Evolutionary conservation across 306 rosid species (phyloP), one percentile per base, ranked within the genome.

Genomic region (Citrullus mucosospermus): DNA sequence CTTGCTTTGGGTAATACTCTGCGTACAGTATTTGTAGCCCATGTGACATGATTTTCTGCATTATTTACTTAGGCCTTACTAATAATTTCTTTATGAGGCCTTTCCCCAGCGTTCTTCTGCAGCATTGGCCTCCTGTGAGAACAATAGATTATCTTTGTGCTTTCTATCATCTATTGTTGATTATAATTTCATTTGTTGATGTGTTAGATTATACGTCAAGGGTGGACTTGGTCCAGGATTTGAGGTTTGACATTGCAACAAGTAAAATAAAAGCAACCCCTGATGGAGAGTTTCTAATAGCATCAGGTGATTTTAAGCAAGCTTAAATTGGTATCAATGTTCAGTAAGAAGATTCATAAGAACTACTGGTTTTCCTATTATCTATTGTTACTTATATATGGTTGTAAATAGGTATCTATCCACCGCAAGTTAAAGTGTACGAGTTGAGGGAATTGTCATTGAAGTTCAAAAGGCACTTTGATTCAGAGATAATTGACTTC

Each of bases 401-500:
- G 15, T 68, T 87, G 85, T 85, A 56, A 70, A 79, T 72, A 89
- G 98, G 98, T 83, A 91, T 93, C 55, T 94, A 94, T 85, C 98
- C 98, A 8, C 97, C 98, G 6, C 98, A 94, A 85, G 89, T 92
- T 50, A 94, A 94, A 81, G 96, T 89, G 51, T 94, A 94, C 6
- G 97, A 90, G 88, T 87, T 92, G 28, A 84, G 92, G 82, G 89
- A 94, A 77, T 87, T 94, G 20, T 84, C 97, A 2, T 77, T 94
- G 88, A 94, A 94, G 95, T 94, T 92, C 63, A 96, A 92, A 80
- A 85, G 97, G 80, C 98, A 94, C 86, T 87, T 94, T 80, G 96
- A 94, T 75, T 90, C 97, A 20, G 96, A 94, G 86, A 94, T 94
- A 20, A 76, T 94, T 63, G 97, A 94, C 84, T 94, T 92, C 88